phyloP scores from a whole-genome alignment of 1,139 yeast species.

The Suhomyces chickasaworum region DNA sequence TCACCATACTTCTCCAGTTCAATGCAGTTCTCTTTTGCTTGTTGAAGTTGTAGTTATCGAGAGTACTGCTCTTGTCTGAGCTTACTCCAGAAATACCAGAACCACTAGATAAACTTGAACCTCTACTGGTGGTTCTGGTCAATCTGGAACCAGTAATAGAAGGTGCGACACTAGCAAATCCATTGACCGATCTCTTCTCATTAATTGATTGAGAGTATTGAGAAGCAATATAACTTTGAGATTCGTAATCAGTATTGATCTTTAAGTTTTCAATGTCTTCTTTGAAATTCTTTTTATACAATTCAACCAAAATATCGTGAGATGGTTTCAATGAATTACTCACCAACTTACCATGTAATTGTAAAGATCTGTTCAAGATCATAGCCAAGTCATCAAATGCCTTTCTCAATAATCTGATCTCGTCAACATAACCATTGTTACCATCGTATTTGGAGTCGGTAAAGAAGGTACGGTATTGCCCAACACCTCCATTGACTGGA shows the following conservation, averaged over 20 bases:
- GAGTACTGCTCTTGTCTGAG: slow-evolving; percentile 21
- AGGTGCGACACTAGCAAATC: slow-evolving; percentile 17
- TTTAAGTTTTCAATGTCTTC: slow-evolving; percentile 57
- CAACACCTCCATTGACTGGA: slow-evolving; percentile 92
- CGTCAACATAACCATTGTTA: slow-evolving; percentile 46
- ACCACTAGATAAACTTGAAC: slow-evolving; percentile 34
- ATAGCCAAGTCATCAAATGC: slow-evolving; percentile 73
- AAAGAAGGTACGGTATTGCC: slow-evolving; percentile 76
- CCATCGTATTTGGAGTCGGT: slow-evolving; percentile 39
- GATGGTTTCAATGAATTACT: slow-evolving; percentile 58
- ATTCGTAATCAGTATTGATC: slow-evolving; percentile 38
- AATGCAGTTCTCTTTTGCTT: slow-evolving; percentile 46
- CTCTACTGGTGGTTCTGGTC: slow-evolving; percentile 34
- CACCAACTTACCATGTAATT: slow-evolving; percentile 69
- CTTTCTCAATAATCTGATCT: slow-evolving; percentile 52
- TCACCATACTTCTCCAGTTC: slow-evolving; percentile 45
- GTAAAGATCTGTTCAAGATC: slow-evolving; percentile 65
- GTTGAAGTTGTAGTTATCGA: slow-evolving; percentile 19
- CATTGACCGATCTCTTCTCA: slow-evolving; percentile 25
- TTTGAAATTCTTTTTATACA: slow-evolving; percentile 68
- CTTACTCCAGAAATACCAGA: slow-evolving; percentile 32
- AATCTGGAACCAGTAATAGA: slow-evolving; percentile 28
- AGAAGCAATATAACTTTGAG: slow-evolving; percentile 28
- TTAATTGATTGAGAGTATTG: slow-evolving; percentile 18
- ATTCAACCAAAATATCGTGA: slow-evolving; percentile 64